Evolutionary conservation across 2,329 filamentous ascomycete genomes (phyloP).

Genomic region (Fusarium humuli): DNA sequence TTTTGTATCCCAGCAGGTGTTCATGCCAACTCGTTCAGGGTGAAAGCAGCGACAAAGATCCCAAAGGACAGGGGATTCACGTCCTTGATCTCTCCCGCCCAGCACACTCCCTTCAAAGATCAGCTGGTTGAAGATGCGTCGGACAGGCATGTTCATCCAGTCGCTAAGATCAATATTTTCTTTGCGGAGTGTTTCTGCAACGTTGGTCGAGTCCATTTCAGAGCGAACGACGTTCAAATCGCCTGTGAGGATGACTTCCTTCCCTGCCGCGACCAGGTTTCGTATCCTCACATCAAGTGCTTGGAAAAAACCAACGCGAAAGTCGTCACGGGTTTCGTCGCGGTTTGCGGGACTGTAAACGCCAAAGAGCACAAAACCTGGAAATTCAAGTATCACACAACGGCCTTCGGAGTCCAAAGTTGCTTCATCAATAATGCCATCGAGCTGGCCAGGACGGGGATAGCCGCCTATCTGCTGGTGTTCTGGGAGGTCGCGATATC

Average conservation of each 20-base stretch:
- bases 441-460: constrained; percentile 75
- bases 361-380: constrained; percentile 91
- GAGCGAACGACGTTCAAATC: constrained; percentile 84
- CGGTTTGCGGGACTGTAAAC: constrained; percentile 92
- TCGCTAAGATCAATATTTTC: constrained; percentile 75
- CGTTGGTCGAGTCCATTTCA: constrained; percentile 80
- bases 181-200: constrained; percentile 77
- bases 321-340: constrained; percentile 85
- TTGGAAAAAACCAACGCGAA: constrained; percentile 82
- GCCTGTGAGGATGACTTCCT: constrained; percentile 85
- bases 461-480: constrained; percentile 90
- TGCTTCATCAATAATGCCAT: constrained; percentile 72
- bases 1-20: constrained; percentile 95
- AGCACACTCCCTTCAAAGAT: constrained; percentile 77
- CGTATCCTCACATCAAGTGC: constrained; percentile 85
- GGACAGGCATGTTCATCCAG: constrained; percentile 77
- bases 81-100: constrained; percentile 73
- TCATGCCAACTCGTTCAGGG: constrained; percentile 86
- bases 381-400: constrained; percentile 91
- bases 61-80: constrained; percentile 79
- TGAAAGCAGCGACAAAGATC: constrained; percentile 88
- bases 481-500: constrained; percentile 79
- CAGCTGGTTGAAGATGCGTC: constrained; percentile 88
- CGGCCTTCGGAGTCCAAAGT: constrained; percentile 90
- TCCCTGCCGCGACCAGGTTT: constrained; percentile 83